Evolutionary conservation across 78 protist genomes (phyloP), one percentile per base, ranked within the genome.

Genomic region (Pigoraptor vietnamica): DNA sequence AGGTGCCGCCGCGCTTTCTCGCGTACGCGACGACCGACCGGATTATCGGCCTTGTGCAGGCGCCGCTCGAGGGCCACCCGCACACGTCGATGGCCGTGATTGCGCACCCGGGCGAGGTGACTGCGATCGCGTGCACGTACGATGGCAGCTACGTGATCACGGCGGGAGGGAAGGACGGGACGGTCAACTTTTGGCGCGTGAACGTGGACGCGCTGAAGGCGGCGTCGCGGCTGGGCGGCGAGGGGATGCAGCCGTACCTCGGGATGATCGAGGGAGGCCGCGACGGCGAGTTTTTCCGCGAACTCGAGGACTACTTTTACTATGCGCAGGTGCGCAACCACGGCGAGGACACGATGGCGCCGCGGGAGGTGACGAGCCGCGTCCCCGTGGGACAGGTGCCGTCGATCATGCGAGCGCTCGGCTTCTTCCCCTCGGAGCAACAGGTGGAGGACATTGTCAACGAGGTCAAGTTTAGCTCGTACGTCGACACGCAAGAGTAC

Each of bases 21-120:
- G 67, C 67, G 67, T 48, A 48, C 67, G 67, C 67, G 29, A 48
- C 67, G 6, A 48, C 67, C 67, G 67, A 48, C 67, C 67, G 67
- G 29, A 48, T 48, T 14, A 48, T 93, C 0, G 96, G 96, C 24
- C 39, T 95, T 6, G 56, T 84, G 34, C 1, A 24, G 90, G 24
- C 89, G 39, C 96, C 96, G 29, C 83, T 95, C 56, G 95, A 93
- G 88, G 96, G 96, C 36, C 82, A 90, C 86, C 96, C 91, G n/a
- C 37, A 89, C 86, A 2, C 39, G 21, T 55, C 91, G 33, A 95
- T 93, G 93, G 95, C 94, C 32, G 48, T 93, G 38, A 92, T 95
- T 39, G 96, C 95, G 1, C 96, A 95, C 67, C 93, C 94, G 6
- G 39, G 38, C 14, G 91, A 92, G 90, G 34, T 94, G 19, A 32